These are phyloP conservation scores for Colletotrichum simmondsii DNA, from an alignment of 2,329 filamentous ascomycete species.

Conservation along the genomic window DNA sequence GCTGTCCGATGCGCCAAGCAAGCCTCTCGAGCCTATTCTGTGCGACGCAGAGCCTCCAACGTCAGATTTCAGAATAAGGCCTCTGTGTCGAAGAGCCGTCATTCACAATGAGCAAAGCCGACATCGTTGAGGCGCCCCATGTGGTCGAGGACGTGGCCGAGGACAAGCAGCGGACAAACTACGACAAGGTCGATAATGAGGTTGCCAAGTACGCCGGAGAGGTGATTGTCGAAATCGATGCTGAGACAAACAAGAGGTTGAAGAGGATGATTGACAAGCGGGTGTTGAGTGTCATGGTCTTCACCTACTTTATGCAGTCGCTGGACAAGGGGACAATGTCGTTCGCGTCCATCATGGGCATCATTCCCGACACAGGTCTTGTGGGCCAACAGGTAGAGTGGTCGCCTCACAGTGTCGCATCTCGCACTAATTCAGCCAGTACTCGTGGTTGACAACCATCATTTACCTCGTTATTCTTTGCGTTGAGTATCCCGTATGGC, in stretches of 20 bases:
- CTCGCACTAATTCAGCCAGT: constrained; percentile 38
- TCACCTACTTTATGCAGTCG: constrained; percentile 58
- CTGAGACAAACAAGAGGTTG: constrained; percentile 60
- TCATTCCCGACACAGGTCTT: constrained; percentile 43
- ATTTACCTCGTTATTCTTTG: constrained; percentile 54
- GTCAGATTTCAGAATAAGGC: neutral
- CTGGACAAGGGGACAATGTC: constrained; percentile 44
- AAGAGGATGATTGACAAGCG: constrained; percentile 60
- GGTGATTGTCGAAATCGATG: constrained; percentile 54
- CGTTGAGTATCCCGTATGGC: constrained; percentile 52
- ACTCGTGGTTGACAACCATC: constrained; percentile 49
- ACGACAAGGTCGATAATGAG: constrained; percentile 23
- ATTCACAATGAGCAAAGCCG: constrained; percentile 1
- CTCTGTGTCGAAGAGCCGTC: too few species aligned
- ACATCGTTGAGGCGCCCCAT: neutral
- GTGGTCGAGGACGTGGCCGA: constrained; percentile 8
- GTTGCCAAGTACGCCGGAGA: constrained; percentile 26
- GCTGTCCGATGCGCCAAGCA: neutral
- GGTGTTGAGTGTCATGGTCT: constrained; percentile 61
- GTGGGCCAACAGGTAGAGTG: constrained; percentile 40
- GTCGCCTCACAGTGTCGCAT: too few species aligned
- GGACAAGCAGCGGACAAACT: constrained; percentile 20
- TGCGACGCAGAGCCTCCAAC: neutral
- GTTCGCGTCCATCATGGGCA: constrained; percentile 42
- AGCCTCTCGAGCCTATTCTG: neutral